phyloP scores from a whole-genome alignment of 2,329 filamentous ascomycete species.

The Alternaria sp. region DNA sequence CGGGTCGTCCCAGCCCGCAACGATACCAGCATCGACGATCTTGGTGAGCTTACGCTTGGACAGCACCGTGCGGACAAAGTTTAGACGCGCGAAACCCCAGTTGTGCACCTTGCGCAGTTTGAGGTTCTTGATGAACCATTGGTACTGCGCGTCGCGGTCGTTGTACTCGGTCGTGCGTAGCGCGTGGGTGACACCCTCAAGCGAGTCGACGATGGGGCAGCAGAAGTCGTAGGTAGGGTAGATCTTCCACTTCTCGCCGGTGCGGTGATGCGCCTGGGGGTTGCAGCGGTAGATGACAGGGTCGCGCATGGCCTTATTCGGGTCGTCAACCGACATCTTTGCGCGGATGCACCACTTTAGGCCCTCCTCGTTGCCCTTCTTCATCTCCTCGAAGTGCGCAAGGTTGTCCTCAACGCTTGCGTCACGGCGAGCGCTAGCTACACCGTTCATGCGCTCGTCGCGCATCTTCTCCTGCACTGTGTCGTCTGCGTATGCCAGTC shows the following conservation, averaged over 20 bases:
- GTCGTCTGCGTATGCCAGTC: constrained; percentile 92
- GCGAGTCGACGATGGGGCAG: constrained; percentile 79
- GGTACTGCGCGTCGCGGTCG: constrained; percentile 84
- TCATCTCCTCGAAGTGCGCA: constrained; percentile 91
- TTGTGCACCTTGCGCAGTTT: constrained; percentile 78
- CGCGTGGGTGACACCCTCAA: constrained; percentile 84
- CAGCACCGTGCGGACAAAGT: constrained; percentile 81
- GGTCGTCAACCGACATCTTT: constrained; percentile 89
- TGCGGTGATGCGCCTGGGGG: constrained; percentile 74
- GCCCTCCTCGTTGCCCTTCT: constrained; percentile 79
- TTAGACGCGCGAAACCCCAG: constrained; percentile 85
- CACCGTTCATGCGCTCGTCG: constrained; percentile 81
- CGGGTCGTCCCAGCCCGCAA: constrained; percentile 86
- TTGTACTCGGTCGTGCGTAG: constrained; percentile 86
- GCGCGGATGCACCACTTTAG: constrained; percentile 89
- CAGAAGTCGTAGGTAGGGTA: constrained; percentile 90
- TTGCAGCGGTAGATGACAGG: constrained; percentile 98
- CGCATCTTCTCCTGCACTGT: constrained; percentile 90
- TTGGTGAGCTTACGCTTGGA: constrained; percentile 88
- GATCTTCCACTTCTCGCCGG: constrained; percentile 80
- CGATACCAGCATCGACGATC: constrained; percentile 76
- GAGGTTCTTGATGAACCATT: constrained; percentile 81
- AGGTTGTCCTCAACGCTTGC: constrained; percentile 82
- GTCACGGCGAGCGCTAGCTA: constrained; percentile 81
- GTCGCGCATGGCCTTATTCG: constrained; percentile 94